These are phyloP conservation scores for Copromyces sp. DNA, from an alignment of 495 filamentous ascomycete species.

Conservation along the genomic window DNA sequence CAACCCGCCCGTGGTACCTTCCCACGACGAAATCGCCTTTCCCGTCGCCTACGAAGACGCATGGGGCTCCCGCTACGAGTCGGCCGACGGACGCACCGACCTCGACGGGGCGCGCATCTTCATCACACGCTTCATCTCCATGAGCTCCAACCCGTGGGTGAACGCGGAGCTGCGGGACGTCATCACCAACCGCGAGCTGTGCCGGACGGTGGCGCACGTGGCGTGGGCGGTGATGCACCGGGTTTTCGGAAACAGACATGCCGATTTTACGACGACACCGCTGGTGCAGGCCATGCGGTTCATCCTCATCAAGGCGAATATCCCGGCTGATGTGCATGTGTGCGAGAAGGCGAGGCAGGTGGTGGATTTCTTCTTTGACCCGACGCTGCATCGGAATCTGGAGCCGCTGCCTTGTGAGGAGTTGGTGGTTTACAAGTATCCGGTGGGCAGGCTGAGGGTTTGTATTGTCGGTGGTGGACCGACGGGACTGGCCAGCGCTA, in stretches of 20 bases:
- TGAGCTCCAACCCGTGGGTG: constrained; percentile 13
- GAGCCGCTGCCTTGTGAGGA: constrained; percentile 16
- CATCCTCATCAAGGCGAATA: constrained; percentile 23
- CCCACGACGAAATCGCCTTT: constrained; percentile 15
- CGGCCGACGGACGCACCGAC: constrained; percentile 9
- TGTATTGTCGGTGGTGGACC: constrained; percentile 28
- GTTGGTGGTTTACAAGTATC: constrained; percentile 19
- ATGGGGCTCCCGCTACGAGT: constrained; percentile 14
- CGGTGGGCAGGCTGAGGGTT: constrained; percentile 21
- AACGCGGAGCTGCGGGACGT: constrained; percentile 15
- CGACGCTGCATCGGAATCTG: constrained; percentile 23
- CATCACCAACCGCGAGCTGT: constrained; percentile 11
- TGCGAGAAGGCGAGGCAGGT: constrained; percentile 11
- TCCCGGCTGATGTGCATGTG: constrained; percentile 14
- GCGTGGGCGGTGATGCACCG: constrained; percentile 19
- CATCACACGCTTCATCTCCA: constrained; percentile 19
- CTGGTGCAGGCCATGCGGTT: constrained; percentile 28
- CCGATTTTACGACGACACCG: constrained; percentile 21
- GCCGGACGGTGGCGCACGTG: constrained; percentile 14
- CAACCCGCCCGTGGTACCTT: not conserved
- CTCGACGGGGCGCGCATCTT: constrained; percentile 25
- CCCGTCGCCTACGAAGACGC: constrained; percentile 24
- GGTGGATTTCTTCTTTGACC: constrained; percentile 32
- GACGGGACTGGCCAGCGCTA: constrained; percentile 25
- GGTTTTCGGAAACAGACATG: constrained; percentile 23